phyloP scores from a whole-genome alignment of 148 eudicot species.

The Agrostemma githago region DNA sequence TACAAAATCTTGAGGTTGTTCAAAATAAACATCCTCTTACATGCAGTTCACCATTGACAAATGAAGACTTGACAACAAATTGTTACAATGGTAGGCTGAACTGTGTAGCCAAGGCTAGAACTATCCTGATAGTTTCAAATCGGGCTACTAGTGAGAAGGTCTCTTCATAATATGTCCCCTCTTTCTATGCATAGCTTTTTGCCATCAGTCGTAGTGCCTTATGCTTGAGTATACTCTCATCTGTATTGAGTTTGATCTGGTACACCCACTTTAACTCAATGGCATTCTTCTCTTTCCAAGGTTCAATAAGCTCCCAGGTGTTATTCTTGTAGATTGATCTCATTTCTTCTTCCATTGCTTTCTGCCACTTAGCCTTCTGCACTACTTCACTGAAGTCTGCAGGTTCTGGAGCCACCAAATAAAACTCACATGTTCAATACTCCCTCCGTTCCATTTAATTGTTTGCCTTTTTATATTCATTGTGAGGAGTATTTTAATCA shows the following conservation, averaged over 20 bases:
- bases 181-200: not conserved
- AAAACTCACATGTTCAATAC: not conserved
- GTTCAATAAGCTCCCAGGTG: not conserved
- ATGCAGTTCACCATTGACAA: slow-evolving; percentile 4
- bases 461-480: too few species aligned
- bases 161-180: not conserved
- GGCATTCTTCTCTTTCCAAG: not conserved
- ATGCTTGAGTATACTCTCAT: not conserved
- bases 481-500: too few species aligned
- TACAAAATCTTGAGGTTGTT: not conserved
- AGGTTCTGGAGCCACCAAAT: too few species aligned
- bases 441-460: too few species aligned
- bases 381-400: too few species aligned
- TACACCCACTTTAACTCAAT: not conserved
- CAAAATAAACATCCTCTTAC: slow-evolving; percentile 3
- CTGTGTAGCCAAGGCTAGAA: not conserved
- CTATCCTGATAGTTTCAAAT: not conserved
- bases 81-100: not conserved
- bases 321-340: not conserved
- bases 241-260: not conserved
- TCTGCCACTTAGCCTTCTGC: too few species aligned
- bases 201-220: slow-evolving; percentile 5
- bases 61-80: not conserved
- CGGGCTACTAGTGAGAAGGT: slow-evolving; percentile 1
- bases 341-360: not conserved